phyloP scores from a whole-genome alignment of 352 stramenopile genomes.

The Phytophthora pistaciae region DNA sequence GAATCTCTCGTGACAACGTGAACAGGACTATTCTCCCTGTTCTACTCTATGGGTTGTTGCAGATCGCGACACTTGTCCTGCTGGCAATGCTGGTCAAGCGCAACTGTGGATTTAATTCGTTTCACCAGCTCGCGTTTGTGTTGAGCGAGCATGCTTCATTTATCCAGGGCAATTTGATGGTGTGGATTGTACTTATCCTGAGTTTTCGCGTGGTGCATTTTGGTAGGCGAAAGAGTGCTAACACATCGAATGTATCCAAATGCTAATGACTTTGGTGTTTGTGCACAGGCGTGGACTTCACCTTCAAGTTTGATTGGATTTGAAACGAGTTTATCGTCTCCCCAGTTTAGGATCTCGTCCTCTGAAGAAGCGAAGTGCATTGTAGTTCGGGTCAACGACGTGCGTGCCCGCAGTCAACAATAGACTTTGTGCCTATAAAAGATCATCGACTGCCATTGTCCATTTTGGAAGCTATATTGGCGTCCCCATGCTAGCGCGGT shows the following conservation, averaged over 20 bases:
- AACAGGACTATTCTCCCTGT: slow-evolving; percentile 3
- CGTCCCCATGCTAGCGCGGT: neutral
- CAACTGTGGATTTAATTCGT: neutral
- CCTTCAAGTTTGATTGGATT: slow-evolving; percentile 11
- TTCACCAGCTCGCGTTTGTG: neutral
- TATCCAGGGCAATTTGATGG: neutral
- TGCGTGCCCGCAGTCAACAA: too few species aligned
- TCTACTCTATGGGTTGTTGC: slow-evolving; percentile 10
- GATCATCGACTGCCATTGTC: neutral
- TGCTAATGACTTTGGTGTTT: too few species aligned
- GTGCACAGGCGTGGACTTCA: slow-evolving; percentile 16
- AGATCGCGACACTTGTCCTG: slow-evolving; percentile 21
- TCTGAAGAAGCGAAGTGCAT: neutral
- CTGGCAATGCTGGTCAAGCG: neutral
- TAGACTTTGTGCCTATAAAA: neutral
- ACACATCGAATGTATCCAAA: too few species aligned
- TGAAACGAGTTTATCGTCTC: neutral
- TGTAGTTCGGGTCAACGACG: too few species aligned
- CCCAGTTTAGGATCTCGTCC: too few species aligned
- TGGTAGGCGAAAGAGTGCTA: too few species aligned
- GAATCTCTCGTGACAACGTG: neutral
- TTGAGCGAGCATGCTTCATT: neutral
- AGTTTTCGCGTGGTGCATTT: slow-evolving; percentile 1
- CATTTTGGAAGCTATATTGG: too few species aligned
- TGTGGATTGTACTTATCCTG: neutral